Base-by-base conservation (phyloP, 2,329 filamentous ascomycete genomes). In the Gyromitra esculenta region DNA sequence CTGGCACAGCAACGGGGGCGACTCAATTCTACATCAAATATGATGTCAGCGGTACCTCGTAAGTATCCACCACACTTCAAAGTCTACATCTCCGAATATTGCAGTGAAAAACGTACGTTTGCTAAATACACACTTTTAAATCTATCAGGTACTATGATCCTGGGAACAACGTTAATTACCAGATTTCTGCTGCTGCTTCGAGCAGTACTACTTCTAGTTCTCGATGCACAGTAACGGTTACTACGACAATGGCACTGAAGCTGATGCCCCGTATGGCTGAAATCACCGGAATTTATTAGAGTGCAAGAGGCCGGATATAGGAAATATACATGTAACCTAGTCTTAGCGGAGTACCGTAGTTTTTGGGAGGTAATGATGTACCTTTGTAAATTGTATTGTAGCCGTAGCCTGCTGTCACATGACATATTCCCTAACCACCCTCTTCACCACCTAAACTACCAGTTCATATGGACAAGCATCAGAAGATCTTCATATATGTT, bases 21-120 rank as follows among this genome's bases (percentile, higher is more conserved):
- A 81, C 81, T 8, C 79, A 81, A 54, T 79, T 81, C 35, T 81
- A 81, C 70, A 79, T 82, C 66, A 79, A 78, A 18, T 82, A 81
- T 63, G 79, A 81, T 77, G 80, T 82, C 43, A 79, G 72, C 18
- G 80, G 81, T 13, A 77, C 41, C 8, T 81, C 77, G 79, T 78
- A 78, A 60, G 79, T 79, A 41, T n/a, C 45, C 18, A 37, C 39
- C 13, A 11, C n/a, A n/a, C 37, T 48, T n/a, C 1, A 48, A 9
- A 4, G 5, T 8, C 31, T 4, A 35, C 8, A 18, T 37, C 37
- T 54, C 13, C 21, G 50, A 31, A 25, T 3, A 6, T 5, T 21
- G 2, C n/a, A 4, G 25, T 21, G 1, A 15, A 39, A 8, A n/a
- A 21, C 3, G 13, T 2, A n/a, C 37, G 25, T 31, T 31, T 31